These are phyloP conservation scores for Trypanosoma vivax DNA, from an alignment of 208 protist species.

Conservation along the genomic window DNA sequence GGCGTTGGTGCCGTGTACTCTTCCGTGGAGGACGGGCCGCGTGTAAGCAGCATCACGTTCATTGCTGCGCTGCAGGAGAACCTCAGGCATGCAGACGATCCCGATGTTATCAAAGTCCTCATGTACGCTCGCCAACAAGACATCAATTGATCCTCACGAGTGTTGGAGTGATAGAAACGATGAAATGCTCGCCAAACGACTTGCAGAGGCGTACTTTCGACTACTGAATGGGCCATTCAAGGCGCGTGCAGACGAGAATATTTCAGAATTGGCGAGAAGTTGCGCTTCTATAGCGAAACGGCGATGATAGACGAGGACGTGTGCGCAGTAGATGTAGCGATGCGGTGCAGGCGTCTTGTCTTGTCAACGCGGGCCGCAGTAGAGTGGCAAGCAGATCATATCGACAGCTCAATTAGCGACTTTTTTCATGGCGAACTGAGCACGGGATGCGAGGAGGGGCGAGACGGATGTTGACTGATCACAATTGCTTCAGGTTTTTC, in stretches of 20 bases:
- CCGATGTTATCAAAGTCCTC: conserved; percentile 30
- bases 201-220: conserved; percentile 31
- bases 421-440: too few relatives aligned
- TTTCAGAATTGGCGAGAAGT: conserved; percentile 7
- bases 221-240: conserved; percentile 31
- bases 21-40: conserved; percentile 24
- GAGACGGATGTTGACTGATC: too few relatives aligned
- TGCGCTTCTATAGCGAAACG: conserved; percentile 33
- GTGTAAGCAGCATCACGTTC: conserved; percentile 27
- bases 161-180: conserved; percentile 23
- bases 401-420: conserved; percentile 13
- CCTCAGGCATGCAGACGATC: conserved; percentile 23
- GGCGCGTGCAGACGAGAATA: conserved; percentile 10
- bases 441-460: too few relatives aligned
- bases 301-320: conserved; percentile 12
- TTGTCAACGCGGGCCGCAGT: conserved; percentile 20
- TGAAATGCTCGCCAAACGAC: conserved; percentile 22
- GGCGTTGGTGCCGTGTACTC: conserved; percentile 35
- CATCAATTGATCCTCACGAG: conserved; percentile 37
- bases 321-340: conserved; percentile 17
- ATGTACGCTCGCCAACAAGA: conserved; percentile 27
- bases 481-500: too few relatives aligned
- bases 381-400: conserved; percentile 15
- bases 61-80: conserved; percentile 32
- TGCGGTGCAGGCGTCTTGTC: conserved; percentile 23